A percentile compares a stretch with the other conserved stretches of the same genome.
Evolutionary conservation across 2,329 filamentous ascomycete species (phyloP).

Genomic region (Berkeleyomyces rouxiae): DNA sequence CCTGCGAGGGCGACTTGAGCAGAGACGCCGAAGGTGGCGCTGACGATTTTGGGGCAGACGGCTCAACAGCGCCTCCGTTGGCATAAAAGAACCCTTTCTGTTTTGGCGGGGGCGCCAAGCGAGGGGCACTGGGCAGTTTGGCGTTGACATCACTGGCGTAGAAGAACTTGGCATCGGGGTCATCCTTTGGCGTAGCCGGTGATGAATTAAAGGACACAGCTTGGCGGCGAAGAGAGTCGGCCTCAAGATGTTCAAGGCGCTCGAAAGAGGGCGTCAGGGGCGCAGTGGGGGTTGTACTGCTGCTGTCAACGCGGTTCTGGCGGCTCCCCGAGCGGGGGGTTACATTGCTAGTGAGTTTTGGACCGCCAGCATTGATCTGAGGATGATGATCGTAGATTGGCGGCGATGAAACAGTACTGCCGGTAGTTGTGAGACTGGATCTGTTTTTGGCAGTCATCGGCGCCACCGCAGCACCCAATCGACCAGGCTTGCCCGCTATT

Average conservation of each 20-base stretch:
- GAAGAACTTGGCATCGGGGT: constrained; percentile 61
- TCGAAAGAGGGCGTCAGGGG: constrained; percentile 33
- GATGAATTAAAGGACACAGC: constrained; percentile 26
- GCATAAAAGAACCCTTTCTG: constrained; percentile 42
- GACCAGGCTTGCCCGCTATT: constrained; percentile 30
- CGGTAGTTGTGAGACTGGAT: background rate
- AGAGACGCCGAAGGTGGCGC: constrained; percentile 2
- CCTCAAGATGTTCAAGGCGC: constrained; percentile 16
- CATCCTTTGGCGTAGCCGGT: constrained; percentile 19
- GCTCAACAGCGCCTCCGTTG: constrained; percentile 30
- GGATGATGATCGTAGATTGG: constrained; percentile 29
- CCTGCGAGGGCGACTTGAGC: constrained; percentile 9
- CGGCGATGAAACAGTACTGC: constrained; percentile 7
- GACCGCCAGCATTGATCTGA: background rate
- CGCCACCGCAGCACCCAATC: background rate
- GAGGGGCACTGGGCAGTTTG: constrained; percentile 23
- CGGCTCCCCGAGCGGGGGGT: constrained; percentile 65
- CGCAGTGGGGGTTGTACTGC: constrained; percentile 46
- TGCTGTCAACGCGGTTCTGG: constrained; percentile 53
- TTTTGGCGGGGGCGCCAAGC: constrained; percentile 20
- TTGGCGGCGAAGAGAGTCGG: constrained; percentile 14
- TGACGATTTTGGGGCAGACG: constrained; percentile 19
- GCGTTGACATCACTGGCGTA: constrained; percentile 65
- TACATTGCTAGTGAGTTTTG: constrained; percentile 43
- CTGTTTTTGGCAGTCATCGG: constrained; percentile 2